A percentile compares a stretch with the other conserved stretches of the same genome.
phyloP scores from a whole-genome alignment of 1,284 basidiomycete species.

The Acaromyces ingoldii region DNA sequence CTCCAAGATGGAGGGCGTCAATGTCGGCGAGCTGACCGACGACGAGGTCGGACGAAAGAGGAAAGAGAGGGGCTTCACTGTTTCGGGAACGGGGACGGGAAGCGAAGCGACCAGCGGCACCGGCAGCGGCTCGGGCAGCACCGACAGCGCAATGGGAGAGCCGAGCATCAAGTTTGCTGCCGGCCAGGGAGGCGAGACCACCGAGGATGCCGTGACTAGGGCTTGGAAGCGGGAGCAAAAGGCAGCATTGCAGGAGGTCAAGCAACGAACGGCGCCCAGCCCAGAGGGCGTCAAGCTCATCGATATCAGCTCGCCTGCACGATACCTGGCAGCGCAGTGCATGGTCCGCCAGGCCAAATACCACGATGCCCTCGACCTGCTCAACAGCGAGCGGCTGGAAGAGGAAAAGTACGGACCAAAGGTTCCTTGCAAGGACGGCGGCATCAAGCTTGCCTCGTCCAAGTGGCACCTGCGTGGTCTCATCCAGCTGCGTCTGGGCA shows the following conservation, averaged over 20 bases:
- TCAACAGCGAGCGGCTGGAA: slow-evolving; percentile 62
- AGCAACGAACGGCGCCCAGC: slow-evolving; percentile 9
- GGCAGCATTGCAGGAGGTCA: slow-evolving; percentile 16
- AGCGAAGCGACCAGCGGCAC: slow-evolving; percentile 9
- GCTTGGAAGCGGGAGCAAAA: slow-evolving; percentile 12
- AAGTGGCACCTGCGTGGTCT: slow-evolving; percentile 87
- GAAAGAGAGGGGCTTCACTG: slow-evolving; percentile 37
- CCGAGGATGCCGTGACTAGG: slow-evolving; percentile 5
- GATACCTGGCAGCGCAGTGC: slow-evolving; percentile 72
- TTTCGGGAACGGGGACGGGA: slow-evolving; percentile 38
- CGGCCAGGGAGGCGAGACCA: neutral
- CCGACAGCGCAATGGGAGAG: neutral
- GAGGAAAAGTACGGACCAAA: slow-evolving; percentile 49
- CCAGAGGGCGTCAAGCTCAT: slow-evolving; percentile 36
- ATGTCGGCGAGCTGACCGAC: neutral
- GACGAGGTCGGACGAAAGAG: slow-evolving; percentile 22
- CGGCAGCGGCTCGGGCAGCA: neutral
- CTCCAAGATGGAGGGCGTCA: too few species aligned
- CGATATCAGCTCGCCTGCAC: slow-evolving; percentile 38
- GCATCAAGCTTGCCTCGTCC: slow-evolving; percentile 50
- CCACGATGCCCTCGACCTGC: slow-evolving; percentile 83
- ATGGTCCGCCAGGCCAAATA: slow-evolving; percentile 89
- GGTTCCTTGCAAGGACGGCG: slow-evolving; percentile 47
- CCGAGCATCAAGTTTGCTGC: neutral
- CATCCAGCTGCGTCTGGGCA: slow-evolving; percentile 87